Evolutionary conservation across 2,329 filamentous ascomycete species (phyloP), one percentile per base, ranked within the genome.

Genomic region (Pseudocercospora fuligena): DNA sequence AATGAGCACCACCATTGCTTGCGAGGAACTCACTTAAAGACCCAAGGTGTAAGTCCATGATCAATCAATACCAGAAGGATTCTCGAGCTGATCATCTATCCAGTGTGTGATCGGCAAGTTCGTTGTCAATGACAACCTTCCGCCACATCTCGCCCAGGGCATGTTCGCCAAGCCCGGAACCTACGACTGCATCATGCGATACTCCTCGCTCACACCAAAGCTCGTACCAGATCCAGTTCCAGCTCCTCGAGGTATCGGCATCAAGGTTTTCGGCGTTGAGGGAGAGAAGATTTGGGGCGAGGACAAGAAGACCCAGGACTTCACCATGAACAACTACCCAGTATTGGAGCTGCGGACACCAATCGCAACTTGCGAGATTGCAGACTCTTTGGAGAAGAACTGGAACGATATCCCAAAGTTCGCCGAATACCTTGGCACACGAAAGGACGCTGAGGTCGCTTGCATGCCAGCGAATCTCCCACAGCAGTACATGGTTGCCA

Each of bases 21-120:
- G 36, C 77, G 78, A n/a, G 78, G 78, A 36, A 80, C 76, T 7
- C 75, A 79, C 61, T 69, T 80, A 57, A 78, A 78, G 70, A 78
- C 77, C 6, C 75, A 78, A 61, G 70, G 76, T 21, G 72, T 74
- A 72, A 40, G 73, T 66, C 1, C n/a, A 0, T 1, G 21, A 27
- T 58, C 31, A 12, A 40, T 16, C 21, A 23, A 16, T 47, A 19
- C 25, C 19, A 16, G 2, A 21, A n/a, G 2, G n/a, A 9, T n/a
- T 25, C 19, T 4, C 33, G 6, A 23, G 31, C 65, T 67, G 61
- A 67, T 12, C 21, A 3, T 11, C 3, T 65, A 14, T 54, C 9
- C 46, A 72, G 67, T 77, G 75, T 60, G 76, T 78, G 5, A 70
- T 77, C 49, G 76, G 76, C 71, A 76, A 73, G 57, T 70, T 78